Conservation (phyloP, 106 monocot species). For the Phalaenopsis equestris region DNA sequence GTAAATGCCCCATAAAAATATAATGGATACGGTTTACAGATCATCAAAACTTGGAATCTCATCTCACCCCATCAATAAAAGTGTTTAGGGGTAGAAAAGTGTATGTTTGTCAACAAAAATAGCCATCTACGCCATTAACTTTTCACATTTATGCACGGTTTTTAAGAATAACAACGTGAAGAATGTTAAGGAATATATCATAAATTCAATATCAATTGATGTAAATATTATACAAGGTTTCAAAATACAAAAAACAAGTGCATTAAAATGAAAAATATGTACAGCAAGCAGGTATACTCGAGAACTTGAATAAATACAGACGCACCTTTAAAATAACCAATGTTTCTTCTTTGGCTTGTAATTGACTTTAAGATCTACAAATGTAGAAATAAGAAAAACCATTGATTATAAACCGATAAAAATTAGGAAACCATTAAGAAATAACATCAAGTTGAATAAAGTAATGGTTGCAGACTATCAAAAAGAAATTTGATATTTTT, state of each 20-base stretch:
- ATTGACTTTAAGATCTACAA: constrained; percentile 8
- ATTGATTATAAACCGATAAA: not conserved
- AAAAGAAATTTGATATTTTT: not conserved
- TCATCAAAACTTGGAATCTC: too few species aligned
- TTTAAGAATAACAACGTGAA: not conserved
- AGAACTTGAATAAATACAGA: not conserved
- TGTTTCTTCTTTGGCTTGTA: constrained; percentile 11
- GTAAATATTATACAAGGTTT: not conserved
- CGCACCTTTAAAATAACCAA: constrained; percentile 1
- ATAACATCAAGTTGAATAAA: not conserved
- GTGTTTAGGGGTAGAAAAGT: too few species aligned
- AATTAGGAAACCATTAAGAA: not conserved
- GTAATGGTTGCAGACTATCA: not conserved
- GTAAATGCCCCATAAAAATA: too few species aligned
- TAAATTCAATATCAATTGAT: not conserved
- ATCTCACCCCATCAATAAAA: too few species aligned
- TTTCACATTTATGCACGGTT: too few species aligned
- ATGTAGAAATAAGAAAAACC: not conserved
- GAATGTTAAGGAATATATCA: not conserved
- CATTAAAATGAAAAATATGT: not conserved
- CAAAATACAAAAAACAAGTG: not conserved
- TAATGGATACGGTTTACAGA: too few species aligned
- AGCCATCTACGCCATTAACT: too few species aligned
- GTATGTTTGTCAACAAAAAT: too few species aligned
- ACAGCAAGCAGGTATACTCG: not conserved